Percentiles rank a stretch among this genome's conserved stretches.
These are phyloP conservation scores for Echinosophora koreensis DNA, from an alignment of 306 rosid species.

Conservation along the genomic window DNA sequence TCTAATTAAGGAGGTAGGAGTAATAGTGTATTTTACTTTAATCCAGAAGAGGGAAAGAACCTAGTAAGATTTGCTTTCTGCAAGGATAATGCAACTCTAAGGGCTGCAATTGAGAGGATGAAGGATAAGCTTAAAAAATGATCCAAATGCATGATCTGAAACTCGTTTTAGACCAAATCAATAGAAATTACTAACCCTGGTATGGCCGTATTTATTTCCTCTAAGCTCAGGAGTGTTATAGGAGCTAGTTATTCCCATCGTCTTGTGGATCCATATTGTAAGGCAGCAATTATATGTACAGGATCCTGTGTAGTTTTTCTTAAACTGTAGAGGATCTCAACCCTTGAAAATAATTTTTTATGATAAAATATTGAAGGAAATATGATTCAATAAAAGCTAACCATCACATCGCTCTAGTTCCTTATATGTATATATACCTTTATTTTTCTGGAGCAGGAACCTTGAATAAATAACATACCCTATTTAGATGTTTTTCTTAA, in stretches of 20 bases:
- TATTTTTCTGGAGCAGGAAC: neutral
- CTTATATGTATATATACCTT: neutral
- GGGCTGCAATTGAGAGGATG: slow-evolving; percentile 75
- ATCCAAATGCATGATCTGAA: slow-evolving; percentile 1
- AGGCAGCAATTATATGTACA: too few species aligned
- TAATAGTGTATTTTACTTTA: slow-evolving; percentile 76
- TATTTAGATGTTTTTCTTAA: neutral
- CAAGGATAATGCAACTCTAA: slow-evolving; percentile 72
- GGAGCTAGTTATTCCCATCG: neutral
- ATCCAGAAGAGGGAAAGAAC: slow-evolving; percentile 83
- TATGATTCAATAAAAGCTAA: too few species aligned
- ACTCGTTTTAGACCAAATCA: neutral
- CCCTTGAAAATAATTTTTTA: neutral
- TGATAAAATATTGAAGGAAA: too few species aligned
- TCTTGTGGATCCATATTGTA: neutral
- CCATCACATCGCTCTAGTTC: neutral
- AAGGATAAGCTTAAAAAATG: slow-evolving; percentile 62
- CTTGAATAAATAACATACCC: neutral
- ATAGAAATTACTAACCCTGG: too few species aligned
- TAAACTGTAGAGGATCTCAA: too few species aligned
- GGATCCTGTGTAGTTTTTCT: too few species aligned
- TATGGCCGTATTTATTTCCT: neutral
- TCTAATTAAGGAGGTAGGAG: slow-evolving; percentile 75
- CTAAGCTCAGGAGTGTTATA: neutral
- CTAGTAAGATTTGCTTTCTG: slow-evolving; percentile 77